Evolutionary conservation across 2,329 filamentous ascomycete species (phyloP), one percentile per base, ranked within the genome.

Genomic region (Colletotrichum euphorbiae): DNA sequence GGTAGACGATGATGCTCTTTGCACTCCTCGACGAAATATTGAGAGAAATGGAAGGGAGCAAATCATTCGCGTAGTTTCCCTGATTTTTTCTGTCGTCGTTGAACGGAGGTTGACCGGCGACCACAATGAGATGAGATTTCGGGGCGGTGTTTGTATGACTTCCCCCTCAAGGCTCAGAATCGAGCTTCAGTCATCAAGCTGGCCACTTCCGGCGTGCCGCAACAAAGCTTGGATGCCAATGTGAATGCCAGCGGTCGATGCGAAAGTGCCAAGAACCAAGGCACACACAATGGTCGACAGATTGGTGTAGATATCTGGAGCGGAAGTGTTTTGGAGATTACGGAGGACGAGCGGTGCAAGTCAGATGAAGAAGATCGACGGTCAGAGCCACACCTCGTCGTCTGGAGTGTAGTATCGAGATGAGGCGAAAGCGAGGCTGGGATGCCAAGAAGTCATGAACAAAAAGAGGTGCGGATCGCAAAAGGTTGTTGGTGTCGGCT

Each of bases 221-320:
- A 24, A 51, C 33, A 28, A 48, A 31, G 58, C 56, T 67, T 55
- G 59, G 60, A 67, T 58, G 60, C 64, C 64, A 67, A 63, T 64
- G 60, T 28, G 31, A 51, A 42, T 46, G 52, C 62, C 54, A 51
- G 11, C 45, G 28, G 57, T 31, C 57, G 57, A 60, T 51, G 57
- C 45, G 57, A 43, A 42, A 52, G 28, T 64, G 64, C 64, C 64
- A 67, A 67, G 64, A 62, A 42, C n/a, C 55, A 19, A 59, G 56
- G 56, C 56, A 59, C 56, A 59, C 56, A 59, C 56, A 59, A 48
- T 40, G n/a, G 55, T 59, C 19, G 43, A 54, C 24, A 51, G 57
- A 21, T 15, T 45, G 12, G 28, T 17, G 24, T 52, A n/a, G 28
- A 15, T 38, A 15, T 28, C 17, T 33, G 45, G 56, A 45, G 45